Base-by-base conservation (phyloP, 306 rosid species). In the Dryas drummondii region DNA sequence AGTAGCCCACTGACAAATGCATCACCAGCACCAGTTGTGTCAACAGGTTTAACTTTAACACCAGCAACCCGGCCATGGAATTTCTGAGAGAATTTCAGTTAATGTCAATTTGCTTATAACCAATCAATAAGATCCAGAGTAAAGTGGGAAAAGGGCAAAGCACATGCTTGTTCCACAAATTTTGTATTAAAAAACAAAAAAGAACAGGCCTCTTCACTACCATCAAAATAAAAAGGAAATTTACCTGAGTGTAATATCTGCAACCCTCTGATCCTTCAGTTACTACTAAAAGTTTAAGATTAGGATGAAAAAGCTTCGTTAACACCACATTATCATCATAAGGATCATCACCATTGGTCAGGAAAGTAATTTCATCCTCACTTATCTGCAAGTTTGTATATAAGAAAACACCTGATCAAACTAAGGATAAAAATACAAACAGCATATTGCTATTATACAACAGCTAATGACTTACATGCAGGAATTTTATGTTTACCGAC, bases 1-100 rank as follows among this genome's bases (percentile, higher is more conserved):
- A 96, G 78, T 72, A 92, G 37, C 80, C 98, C 99, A 74, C 98
- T 78, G 46, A 96, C 99, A 70, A 96, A 96, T 45, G 99, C 88
- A 81, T 96, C 99, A 1, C 99, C 99, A 4, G 99, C 99, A 45
- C 99, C 99, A 0, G 98, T 96, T 71, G 99, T 96, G 86, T 96
- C 99, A 4, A 90, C 83, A 4, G 97, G 71, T 76, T 83, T 86
- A 44, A 87, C 98, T 84, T 89, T 85, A 32, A 89, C 85, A 61
- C 98, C 98, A 9, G 59, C 66, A 63, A 96, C 97, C 73, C 91
- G 92, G 54, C 99, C 99, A 67, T 51, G 84, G 67, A 90, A 96
- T 57, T 79, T 86, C 99, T 96, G 85, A 82, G 22, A 80, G 48
- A 81, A 71, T 47, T 67, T 79, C 13, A 65, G 32, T 14, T 80